Base-by-base conservation (phyloP, 768 basidiomycete species). In the Lanmaoa rubissima region DNA sequence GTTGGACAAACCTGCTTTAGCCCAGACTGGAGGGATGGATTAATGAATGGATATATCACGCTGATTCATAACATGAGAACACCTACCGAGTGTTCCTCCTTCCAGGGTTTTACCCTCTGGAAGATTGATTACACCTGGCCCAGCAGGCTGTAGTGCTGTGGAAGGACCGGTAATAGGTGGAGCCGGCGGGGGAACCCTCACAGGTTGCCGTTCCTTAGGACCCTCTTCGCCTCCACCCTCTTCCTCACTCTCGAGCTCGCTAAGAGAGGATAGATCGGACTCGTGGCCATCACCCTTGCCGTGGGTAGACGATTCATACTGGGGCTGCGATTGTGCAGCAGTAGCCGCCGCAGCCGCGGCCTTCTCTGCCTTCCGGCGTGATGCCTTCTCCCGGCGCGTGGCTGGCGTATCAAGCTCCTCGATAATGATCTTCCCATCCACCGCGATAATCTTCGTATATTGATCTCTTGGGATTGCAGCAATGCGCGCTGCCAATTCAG, bases 381-480 rank as follows among this genome's bases (percentile, higher is more conserved):
- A 68, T 19, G 75, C 76, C 70, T 85, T 88, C 69, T 82, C 78
- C 48, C 81, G 77, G 5, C 88, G 82, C 40, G 81, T 85, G 4
- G 79, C 79, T 36, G 88, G 88, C 6, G 89, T 86, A 63, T 90
- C 89, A 24, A 90, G 75, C 57, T 83, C 82, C 65, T 91, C 88
- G 54, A 90, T 81, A 53, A 88, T 80, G 46, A 86, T 76, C 54
- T 72, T 77, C n/a, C 81, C 80, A 43, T 74, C 73, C n/a, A 78
- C 72, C 9, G 67, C 57, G 42, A 68, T 60, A 6, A 72, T 61
- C 24, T 68, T 71, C 17, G 68, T 68, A 24, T 71, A 64, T n/a
- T 51, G 69, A 44, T 73, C 69, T 58, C 61, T 64, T 16, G 66
- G 61, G 32, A 63, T 70, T 41, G 58, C 62, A 55, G 59, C 66